Percentiles rank a stretch among this genome's conserved stretches.
These are phyloP conservation scores for Scheffersomyces coipomensis DNA, from an alignment of 805 yeast genomes.

Conservation along the genomic window DNA sequence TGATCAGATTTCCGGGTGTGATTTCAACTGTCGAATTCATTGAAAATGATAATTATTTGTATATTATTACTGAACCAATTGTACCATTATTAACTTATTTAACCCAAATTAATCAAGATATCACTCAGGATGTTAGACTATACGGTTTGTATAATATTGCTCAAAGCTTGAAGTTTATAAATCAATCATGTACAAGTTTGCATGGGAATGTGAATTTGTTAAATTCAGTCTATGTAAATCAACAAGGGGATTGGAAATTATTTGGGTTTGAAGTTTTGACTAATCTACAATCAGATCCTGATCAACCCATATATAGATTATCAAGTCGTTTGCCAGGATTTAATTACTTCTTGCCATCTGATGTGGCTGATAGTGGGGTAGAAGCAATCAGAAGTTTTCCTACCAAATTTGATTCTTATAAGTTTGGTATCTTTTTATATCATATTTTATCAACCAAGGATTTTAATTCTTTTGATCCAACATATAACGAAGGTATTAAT, in stretches of 20 bases:
- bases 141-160: conserved; percentile 60
- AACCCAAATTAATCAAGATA: conserved; percentile 15
- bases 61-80: conserved; percentile 68
- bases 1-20: conserved; percentile 69
- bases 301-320: conserved; percentile 40
- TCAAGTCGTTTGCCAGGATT: conserved; percentile 22
- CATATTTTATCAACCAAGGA: conserved; percentile 15
- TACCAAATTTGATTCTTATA: conserved; percentile 60
- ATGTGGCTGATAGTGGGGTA: conserved; percentile 45
- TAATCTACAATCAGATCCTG: conserved; percentile 45
- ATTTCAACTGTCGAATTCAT: conserved; percentile 60
- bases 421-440: conserved; percentile 53
- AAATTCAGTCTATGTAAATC: conserved; percentile 60
- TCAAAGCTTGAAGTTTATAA: conserved; percentile 55
- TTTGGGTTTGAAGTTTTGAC: conserved; percentile 77
- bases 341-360: conserved; percentile 43
- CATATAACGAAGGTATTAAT: conserved; percentile 2
- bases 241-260: conserved; percentile 77
- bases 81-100: conserved; percentile 47
- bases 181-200: conserved; percentile 54
- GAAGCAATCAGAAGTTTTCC: conserved; percentile 35
- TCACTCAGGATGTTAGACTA: conserved; percentile 36
- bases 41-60: conserved; percentile 56
- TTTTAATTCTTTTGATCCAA: conserved; percentile 4
- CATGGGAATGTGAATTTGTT: conserved; percentile 59